These are phyloP conservation scores for Globisporangium ultimum DNA, from an alignment of 352 stramenopile species.

Conservation along the genomic window DNA sequence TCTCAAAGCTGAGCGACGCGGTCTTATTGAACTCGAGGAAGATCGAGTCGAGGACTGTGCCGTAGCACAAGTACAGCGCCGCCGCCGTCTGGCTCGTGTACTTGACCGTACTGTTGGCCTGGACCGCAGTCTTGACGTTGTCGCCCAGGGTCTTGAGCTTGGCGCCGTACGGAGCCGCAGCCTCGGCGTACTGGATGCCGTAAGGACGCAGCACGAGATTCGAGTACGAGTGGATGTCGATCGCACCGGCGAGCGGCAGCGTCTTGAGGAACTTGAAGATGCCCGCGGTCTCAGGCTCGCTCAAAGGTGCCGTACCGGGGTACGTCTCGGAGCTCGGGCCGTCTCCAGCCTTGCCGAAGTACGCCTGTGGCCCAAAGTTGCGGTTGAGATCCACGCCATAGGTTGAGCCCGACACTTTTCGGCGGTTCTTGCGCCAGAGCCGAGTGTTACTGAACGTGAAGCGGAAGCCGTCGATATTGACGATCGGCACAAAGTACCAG, in stretches of 20 bases:
- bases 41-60: constrained; percentile 21
- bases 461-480: constrained; percentile 32
- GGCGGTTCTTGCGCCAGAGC: constrained; percentile 32
- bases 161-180: constrained; percentile 11
- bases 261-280: constrained; percentile 19
- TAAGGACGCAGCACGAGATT: constrained; percentile 18
- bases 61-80: constrained; percentile 23
- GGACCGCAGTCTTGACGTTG: constrained; percentile 16
- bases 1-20: constrained; percentile 22
- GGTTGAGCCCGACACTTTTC: constrained; percentile 8
- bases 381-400: constrained; percentile 30
- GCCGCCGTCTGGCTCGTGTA: constrained; percentile 19
- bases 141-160: constrained; percentile 17
- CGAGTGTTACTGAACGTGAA: constrained; percentile 24
- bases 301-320: constrained; percentile 10
- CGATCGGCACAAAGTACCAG: constrained; percentile 27
- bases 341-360: constrained; percentile 10
- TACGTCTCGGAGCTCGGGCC: constrained; percentile 20
- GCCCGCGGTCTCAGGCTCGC: constrained; percentile 22
- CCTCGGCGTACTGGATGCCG: constrained; percentile 12
- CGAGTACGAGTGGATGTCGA: constrained; percentile 28
- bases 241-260: constrained; percentile 12
- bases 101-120: constrained; percentile 6
- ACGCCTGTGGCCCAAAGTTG: constrained; percentile 21
- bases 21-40: constrained; percentile 16